Evolutionary conservation across 768 basidiomycete genomes (phyloP), one percentile per base, ranked within the genome.

Genomic region (Neoboletus subvelutipes): DNA sequence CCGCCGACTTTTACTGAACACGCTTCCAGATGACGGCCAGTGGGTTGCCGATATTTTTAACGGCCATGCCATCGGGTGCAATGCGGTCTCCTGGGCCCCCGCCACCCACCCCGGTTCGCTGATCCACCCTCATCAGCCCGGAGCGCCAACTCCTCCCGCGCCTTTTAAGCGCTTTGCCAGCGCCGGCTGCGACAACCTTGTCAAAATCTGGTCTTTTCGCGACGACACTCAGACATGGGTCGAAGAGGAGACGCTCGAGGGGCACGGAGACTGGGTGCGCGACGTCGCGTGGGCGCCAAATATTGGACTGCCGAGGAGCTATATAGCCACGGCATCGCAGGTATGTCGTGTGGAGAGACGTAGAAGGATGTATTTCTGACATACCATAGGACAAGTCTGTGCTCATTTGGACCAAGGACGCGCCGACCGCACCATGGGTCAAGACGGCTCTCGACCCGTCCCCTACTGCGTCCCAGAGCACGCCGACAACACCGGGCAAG

Each of bases 201-300:
- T 97, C 65, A 88, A 88, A 66, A 91, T 98, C 63, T 98, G 96
- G 96, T 86, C 82, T 1, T 97, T 87, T 77, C 84, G 87, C 59
- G 92, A 95, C 52, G 88, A 92, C 51, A 80, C 86, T 10, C 89
- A 94, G 71, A 84, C 90, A 9, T 98, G 95, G 94, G 80, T 83
- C 15, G 92, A 93, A 64, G 95, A 94, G 70, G 94, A 96, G 65
- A 84, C 80, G 0, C 83, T 99, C 24, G 90, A 92, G 49, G 94
- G 93, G 0, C 96, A 99, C 72, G 83, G 88, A 0, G 96, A 99
- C 72, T 99, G 96, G 96, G 95, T 99, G 22, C 82, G 96, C 46
- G 96, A 98, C 70, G 95, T 98, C n/a, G 92, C 96, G 0, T 98
- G 95, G 94, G 95, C 95, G 1, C 96, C 97, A 0, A 97, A 93